These are phyloP conservation scores for Tulasnella sp. DNA, from an alignment of 768 basidiomycete species.

Conservation along the genomic window DNA sequence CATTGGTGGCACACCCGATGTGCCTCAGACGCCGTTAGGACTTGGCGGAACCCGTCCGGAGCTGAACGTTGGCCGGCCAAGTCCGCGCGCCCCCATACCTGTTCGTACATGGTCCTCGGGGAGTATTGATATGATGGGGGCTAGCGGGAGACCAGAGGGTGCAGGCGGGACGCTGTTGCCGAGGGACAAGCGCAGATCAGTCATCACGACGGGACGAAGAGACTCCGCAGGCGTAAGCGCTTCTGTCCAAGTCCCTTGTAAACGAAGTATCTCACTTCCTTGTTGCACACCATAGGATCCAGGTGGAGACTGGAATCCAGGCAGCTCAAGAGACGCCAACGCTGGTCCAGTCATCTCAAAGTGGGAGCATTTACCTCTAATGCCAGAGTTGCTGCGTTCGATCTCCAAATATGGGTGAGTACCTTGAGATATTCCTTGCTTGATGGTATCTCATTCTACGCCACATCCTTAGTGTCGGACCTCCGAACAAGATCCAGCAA, in stretches of 20 bases:
- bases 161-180: slow-evolving; percentile 1
- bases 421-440: background rate
- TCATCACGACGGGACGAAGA: slow-evolving; percentile 13
- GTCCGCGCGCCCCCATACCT: slow-evolving; percentile 54
- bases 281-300: background rate
- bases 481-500: slow-evolving; percentile 98
- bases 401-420: slow-evolving; percentile 88
- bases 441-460: slow-evolving; percentile 6
- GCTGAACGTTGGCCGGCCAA: slow-evolving; percentile 37
- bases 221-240: slow-evolving; percentile 59
- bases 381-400: slow-evolving; percentile 78
- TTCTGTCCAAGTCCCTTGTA: background rate
- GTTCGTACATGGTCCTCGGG: slow-evolving; percentile 81
- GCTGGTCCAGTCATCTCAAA: slow-evolving; percentile 76
- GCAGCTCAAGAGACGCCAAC: slow-evolving; percentile 29
- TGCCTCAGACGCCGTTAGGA: slow-evolving; percentile 9
- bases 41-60: background rate
- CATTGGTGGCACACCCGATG: slow-evolving; percentile 8
- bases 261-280: background rate
- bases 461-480: slow-evolving; percentile 65
- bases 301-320: slow-evolving; percentile 30
- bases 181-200: slow-evolving; percentile 17
- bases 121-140: slow-evolving; percentile 52
- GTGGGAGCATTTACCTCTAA: slow-evolving; percentile 86
- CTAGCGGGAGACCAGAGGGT: background rate